A percentile compares a stretch with the other conserved stretches of the same genome.
These are phyloP conservation scores for Aspergillus flavus DNA, from an alignment of 2,329 filamentous ascomycete genomes.

Conservation along the genomic window DNA sequence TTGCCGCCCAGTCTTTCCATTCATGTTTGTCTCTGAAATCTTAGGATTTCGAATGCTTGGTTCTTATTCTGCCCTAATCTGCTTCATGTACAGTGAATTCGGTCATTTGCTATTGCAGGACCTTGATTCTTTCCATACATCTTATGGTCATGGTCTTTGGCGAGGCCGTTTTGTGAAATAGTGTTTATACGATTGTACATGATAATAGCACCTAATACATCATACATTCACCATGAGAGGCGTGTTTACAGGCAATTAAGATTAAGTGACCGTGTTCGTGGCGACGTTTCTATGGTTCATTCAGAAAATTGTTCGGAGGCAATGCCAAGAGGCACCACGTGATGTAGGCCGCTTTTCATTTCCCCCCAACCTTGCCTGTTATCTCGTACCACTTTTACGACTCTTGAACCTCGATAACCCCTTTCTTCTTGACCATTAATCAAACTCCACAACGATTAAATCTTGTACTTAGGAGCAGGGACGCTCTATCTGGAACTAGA, in stretches of 20 bases:
- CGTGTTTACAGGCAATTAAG: background rate
- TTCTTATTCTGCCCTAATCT: slow-evolving; percentile 4
- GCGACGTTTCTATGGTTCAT: background rate
- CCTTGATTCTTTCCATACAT: background rate
- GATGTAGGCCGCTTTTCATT: slow-evolving; percentile 1
- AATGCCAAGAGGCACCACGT: background rate
- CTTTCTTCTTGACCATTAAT: background rate
- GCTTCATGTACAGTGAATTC: slow-evolving; percentile 22
- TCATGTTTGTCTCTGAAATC: background rate
- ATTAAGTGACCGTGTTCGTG: background rate
- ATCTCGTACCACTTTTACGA: slow-evolving; percentile 7
- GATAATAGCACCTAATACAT: slow-evolving; percentile 23
- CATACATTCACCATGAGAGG: slow-evolving; percentile 9
- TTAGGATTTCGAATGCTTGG: background rate
- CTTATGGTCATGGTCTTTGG: background rate
- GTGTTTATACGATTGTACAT: slow-evolving; percentile 24
- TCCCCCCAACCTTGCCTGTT: slow-evolving; percentile 10
- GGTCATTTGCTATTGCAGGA: slow-evolving; percentile 4
- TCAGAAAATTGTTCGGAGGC: background rate
- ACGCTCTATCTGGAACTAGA: slow-evolving; percentile 10
- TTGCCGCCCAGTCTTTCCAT: background rate
- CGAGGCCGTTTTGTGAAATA: slow-evolving; percentile 11
- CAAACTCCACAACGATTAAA: background rate
- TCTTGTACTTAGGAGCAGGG: slow-evolving; percentile 1
- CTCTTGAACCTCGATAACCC: background rate